Conservation (phyloP, 164 flowering plant species). For the Echeveria elegans region DNA sequence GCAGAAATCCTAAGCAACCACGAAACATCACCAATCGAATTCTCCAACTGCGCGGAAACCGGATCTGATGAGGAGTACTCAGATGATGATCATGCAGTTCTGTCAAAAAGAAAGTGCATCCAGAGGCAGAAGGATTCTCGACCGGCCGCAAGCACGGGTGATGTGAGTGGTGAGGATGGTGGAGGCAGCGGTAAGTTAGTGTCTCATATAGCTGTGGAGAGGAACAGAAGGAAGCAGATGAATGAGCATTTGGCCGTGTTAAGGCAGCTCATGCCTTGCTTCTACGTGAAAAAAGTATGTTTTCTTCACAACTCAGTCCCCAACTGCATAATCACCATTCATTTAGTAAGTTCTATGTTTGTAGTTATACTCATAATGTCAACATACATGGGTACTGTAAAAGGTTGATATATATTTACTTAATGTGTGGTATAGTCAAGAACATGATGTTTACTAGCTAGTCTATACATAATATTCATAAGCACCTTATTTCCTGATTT, state of each 20-base stretch:
- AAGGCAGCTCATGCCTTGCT: slow-evolving; percentile 86
- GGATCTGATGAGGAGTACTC: not conserved
- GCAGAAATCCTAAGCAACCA: slow-evolving; percentile 1
- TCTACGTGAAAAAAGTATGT: slow-evolving; percentile 77
- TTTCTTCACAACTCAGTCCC: not conserved
- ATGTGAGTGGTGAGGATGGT: slow-evolving; percentile 4
- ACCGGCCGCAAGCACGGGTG: slow-evolving; percentile 1
- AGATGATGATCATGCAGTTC: not conserved
- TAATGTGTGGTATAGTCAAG: not conserved
- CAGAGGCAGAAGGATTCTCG: not conserved
- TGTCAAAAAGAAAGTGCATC: not conserved
- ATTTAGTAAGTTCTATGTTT: not conserved
- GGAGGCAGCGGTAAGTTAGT: slow-evolving; percentile 13
- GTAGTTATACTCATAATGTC: not conserved
- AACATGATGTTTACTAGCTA: not conserved
- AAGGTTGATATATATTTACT: not conserved
- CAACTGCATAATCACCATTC: not conserved
- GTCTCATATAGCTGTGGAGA: slow-evolving; percentile 79
- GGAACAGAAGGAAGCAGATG: slow-evolving; percentile 93
- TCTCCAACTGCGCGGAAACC: slow-evolving; percentile 1
- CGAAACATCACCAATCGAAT: not conserved
- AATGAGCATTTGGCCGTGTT: slow-evolving; percentile 75
- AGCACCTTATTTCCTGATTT: not conserved
- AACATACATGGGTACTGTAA: not conserved
- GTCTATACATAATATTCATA: not conserved